Percentiles rank a stretch among this genome's conserved stretches.
phyloP scores from a whole-genome alignment of 257 asterid genomes.

The Capsicum pubescens region DNA sequence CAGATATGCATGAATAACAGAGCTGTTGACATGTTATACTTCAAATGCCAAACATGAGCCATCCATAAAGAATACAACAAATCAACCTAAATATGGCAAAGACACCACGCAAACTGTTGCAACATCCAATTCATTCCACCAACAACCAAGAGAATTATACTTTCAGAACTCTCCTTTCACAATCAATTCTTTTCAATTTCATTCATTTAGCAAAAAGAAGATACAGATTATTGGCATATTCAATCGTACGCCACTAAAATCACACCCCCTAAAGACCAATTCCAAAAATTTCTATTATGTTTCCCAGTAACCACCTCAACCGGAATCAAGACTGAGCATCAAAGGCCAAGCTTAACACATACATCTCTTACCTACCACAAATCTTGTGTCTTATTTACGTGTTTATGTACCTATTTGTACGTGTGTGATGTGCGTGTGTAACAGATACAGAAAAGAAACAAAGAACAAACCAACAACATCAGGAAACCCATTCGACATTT shows the following conservation, averaged over 20 bases:
- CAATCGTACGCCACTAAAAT: neutral
- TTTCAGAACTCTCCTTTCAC: neutral
- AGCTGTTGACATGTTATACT: neutral
- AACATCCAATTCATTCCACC: neutral
- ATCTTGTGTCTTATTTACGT: neutral
- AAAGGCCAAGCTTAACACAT: neutral
- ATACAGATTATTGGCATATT: neutral
- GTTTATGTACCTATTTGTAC: neutral
- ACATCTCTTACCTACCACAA: neutral
- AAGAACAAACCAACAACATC: neutral
- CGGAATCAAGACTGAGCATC: neutral
- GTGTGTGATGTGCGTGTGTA: neutral
- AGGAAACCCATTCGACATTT: neutral
- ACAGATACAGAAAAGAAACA: neutral
- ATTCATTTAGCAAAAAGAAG: neutral
- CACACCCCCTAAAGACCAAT: neutral
- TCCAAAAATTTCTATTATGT: neutral
- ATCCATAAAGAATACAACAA: neutral
- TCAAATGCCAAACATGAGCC: neutral
- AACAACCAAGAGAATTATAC: conserved; percentile 5
- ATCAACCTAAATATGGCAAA: neutral
- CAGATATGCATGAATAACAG: neutral
- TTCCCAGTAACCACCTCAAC: neutral
- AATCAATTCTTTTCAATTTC: neutral
- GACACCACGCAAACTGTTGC: neutral